A percentile compares a stretch with the other conserved stretches of the same genome.
These are phyloP conservation scores for Fennellomyces sp. DNA, from an alignment of 371 early-diverging fungal genomes.

Conservation along the genomic window DNA sequence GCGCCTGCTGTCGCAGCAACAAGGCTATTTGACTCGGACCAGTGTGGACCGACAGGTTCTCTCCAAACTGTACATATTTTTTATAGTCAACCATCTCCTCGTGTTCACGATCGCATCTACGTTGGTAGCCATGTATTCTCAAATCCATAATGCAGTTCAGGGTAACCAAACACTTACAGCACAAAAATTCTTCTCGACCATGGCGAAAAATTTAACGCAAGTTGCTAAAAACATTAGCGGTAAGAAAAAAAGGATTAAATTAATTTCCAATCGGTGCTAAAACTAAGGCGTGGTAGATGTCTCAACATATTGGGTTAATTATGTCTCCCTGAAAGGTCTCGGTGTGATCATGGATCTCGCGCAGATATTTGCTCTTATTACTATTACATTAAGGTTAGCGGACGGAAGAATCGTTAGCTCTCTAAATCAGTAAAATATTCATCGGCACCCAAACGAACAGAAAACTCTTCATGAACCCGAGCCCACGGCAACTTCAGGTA, in stretches of 20 bases:
- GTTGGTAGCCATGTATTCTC: constrained; percentile 51
- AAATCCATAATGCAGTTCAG: constrained; percentile 41
- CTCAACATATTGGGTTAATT: constrained; percentile 71
- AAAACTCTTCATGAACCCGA: constrained; percentile 62
- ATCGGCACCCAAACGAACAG: too few species aligned
- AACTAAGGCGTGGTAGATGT: constrained; percentile 37
- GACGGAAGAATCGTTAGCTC: background rate
- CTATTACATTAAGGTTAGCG: constrained; percentile 51
- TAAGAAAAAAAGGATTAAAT: constrained; percentile 10
- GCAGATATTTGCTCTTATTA: constrained; percentile 68
- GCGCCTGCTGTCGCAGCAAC: constrained; percentile 68
- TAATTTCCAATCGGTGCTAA: background rate
- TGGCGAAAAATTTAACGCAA: constrained; percentile 31
- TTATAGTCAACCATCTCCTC: constrained; percentile 71
- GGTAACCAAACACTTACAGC: constrained; percentile 21
- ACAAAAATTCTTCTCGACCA: constrained; percentile 21
- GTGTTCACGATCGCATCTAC: constrained; percentile 66
- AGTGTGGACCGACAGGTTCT: constrained; percentile 78
- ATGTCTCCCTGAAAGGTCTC: constrained; percentile 66
- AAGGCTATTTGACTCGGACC: constrained; percentile 78
- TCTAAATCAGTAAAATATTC: too few species aligned
- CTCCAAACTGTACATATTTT: constrained; percentile 80
- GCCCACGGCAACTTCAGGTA: constrained; percentile 71
- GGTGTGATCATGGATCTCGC: constrained; percentile 69
- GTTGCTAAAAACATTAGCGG: constrained; percentile 37